phyloP scores from a whole-genome alignment of 176 grass and related monocot genomes.

The Triticum dicoccoides region DNA sequence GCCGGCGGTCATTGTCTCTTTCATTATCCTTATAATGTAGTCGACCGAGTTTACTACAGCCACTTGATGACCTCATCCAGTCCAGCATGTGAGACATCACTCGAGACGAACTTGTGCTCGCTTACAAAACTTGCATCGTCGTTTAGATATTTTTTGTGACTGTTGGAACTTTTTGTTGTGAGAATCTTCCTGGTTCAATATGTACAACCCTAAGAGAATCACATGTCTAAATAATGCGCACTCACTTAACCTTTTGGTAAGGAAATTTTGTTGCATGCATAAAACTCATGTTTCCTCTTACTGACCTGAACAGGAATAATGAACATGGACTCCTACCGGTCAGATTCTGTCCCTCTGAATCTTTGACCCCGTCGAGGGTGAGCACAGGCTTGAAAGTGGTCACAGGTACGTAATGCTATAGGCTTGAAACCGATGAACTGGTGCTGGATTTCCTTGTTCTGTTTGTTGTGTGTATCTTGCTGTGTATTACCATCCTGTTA shows the following conservation, averaged over 20 bases:
- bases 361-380: no score
- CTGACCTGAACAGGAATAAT: no score
- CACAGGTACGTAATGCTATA: not conserved
- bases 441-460: not conserved
- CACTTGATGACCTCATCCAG: not conserved
- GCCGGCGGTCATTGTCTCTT: not conserved
- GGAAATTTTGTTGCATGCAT: not conserved
- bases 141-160: not conserved
- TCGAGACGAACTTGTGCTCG: not conserved
- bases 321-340: not conserved
- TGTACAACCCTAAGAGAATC: not conserved
- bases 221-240: not conserved
- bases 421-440: not conserved
- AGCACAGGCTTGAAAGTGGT: no score
- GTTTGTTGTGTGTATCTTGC: not conserved
- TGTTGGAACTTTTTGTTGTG: not conserved
- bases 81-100: not conserved
- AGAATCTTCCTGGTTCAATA: not conserved
- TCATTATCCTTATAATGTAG: not conserved
- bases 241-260: not conserved
- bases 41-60: not conserved
- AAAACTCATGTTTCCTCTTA: not conserved
- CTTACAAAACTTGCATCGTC: not conserved
- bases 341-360: not conserved
- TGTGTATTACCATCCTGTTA: not conserved